Evolutionary conservation across 1,139 yeast species (phyloP).

Genomic region (Torulaspora globosa): DNA sequence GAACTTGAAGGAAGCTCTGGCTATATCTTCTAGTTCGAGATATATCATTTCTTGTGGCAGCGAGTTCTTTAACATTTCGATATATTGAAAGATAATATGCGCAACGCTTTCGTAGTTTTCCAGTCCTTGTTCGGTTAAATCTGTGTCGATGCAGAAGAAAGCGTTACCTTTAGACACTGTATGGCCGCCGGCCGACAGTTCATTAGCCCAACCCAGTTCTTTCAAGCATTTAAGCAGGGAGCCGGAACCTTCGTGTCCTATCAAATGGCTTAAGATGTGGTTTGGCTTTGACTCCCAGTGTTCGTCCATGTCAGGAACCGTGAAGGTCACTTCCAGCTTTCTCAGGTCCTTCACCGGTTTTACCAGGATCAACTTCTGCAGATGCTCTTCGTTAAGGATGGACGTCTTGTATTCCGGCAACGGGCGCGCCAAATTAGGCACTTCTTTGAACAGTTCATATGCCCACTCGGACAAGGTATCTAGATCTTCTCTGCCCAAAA

Average conservation of each 20-base stretch:
- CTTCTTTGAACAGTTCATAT: conserved; percentile 56
- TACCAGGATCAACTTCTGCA: conserved; percentile 56
- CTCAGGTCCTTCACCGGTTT: conserved; percentile 81
- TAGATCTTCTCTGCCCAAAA: conserved; percentile 76
- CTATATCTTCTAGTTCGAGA: conserved; percentile 47
- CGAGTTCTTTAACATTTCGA: conserved; percentile 50
- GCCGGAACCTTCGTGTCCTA: conserved; percentile 92
- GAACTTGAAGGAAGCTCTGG: conserved; percentile 55
- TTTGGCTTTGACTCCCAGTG: conserved; percentile 68
- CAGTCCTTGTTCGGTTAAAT: conserved; percentile 71
- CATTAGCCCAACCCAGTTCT: conserved; percentile 72
- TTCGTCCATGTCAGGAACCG: conserved; percentile 66
- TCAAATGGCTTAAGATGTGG: conserved; percentile 67
- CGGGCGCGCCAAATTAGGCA: conserved; percentile 49
- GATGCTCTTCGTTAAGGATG: conserved; percentile 43
- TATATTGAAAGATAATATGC: conserved; percentile 62
- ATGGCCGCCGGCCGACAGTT: conserved; percentile 69
- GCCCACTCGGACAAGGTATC: conserved; percentile 72
- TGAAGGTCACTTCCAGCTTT: conserved; percentile 61
- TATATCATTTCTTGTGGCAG: conserved; percentile 60
- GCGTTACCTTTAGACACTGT: conserved; percentile 68
- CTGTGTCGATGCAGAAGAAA: conserved; percentile 62
- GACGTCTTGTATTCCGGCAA: conserved; percentile 47
- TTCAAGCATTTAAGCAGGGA: conserved; percentile 70
- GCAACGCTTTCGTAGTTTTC: conserved; percentile 59